These are phyloP conservation scores for Colletotrichum acutatum DNA, from an alignment of 2,329 filamentous ascomycete species.

Conservation along the genomic window DNA sequence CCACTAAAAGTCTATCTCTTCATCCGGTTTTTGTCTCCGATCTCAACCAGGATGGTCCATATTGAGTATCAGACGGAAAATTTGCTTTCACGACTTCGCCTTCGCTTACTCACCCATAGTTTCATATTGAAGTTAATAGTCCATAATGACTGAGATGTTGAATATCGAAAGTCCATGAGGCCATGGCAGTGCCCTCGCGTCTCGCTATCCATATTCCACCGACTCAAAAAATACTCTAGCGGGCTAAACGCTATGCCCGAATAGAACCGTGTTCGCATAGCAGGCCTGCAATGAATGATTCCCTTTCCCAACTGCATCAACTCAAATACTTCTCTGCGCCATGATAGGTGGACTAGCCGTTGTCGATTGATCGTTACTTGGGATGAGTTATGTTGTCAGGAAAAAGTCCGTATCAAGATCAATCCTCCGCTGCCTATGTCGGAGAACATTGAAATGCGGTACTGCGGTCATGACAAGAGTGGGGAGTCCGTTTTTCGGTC, in stretches of 20 bases:
- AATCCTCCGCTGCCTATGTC: too few species aligned
- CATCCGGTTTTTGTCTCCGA: not conserved
- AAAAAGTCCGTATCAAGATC: too few species aligned
- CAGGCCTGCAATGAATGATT: not conserved
- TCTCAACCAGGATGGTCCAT: not conserved
- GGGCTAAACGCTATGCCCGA: too few species aligned
- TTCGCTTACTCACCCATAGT: constrained; percentile 1
- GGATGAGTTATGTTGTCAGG: too few species aligned
- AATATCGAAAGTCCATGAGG: not conserved
- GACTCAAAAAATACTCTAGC: not conserved
- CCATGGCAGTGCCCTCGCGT: not conserved
- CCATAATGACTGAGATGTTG: not conserved
- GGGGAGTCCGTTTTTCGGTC: too few species aligned
- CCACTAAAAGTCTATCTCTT: not conserved
- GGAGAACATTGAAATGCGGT: too few species aligned
- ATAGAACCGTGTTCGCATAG: not conserved
- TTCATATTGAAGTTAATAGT: not conserved
- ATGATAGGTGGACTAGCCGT: too few species aligned
- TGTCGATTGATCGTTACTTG: too few species aligned
- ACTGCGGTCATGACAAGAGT: too few species aligned
- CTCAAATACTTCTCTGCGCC: too few species aligned
- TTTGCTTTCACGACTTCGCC: not conserved
- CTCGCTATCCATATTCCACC: not conserved
- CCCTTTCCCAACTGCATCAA: too few species aligned
- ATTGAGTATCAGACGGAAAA: not conserved